A percentile compares a stretch with the other conserved stretches of the same genome.
These are phyloP conservation scores for Thermoascus crustaceus DNA, from an alignment of 2,329 filamentous ascomycete species.

Conservation along the genomic window DNA sequence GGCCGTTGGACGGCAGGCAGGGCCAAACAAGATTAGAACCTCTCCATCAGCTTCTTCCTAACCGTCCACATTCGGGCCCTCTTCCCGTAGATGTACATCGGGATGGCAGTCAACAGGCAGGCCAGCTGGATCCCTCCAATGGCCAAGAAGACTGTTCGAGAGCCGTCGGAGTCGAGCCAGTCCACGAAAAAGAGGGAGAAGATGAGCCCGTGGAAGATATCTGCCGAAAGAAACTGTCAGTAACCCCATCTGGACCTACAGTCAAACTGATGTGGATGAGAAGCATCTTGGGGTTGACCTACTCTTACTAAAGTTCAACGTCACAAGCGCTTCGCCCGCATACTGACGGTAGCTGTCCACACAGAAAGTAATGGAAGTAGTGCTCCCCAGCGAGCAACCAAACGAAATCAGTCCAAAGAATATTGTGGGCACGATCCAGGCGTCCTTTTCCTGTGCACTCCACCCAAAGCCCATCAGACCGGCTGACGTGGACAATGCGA, in stretches of 20 bases:
- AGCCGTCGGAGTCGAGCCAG: slow-evolving; percentile 70
- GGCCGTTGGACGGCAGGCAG: too few species aligned
- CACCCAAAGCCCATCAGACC: slow-evolving; percentile 97
- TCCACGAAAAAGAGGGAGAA: slow-evolving; percentile 81
- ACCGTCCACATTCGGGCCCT: slow-evolving; percentile 90
- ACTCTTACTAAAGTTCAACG: slow-evolving; percentile 88
- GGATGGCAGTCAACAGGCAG: slow-evolving; percentile 65
- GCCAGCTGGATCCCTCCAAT: slow-evolving; percentile 79
- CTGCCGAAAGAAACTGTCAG: slow-evolving; percentile 21
- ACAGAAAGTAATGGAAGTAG: slow-evolving; percentile 86
- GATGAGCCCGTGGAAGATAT: slow-evolving; percentile 80
- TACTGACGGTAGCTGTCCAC: slow-evolving; percentile 92
- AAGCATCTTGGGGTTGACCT: slow-evolving; percentile 25
- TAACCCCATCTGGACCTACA: too few species aligned
- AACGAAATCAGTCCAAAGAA: slow-evolving; percentile 93
- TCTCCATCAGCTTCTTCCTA: slow-evolving; percentile 77
- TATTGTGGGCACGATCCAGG: slow-evolving; percentile 84
- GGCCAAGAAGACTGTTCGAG: slow-evolving; percentile 70
- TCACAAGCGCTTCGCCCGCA: slow-evolving; percentile 87
- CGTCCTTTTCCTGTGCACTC: slow-evolving; percentile 65
- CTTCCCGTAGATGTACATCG: slow-evolving; percentile 94
- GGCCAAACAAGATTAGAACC: slow-evolving; percentile 40
- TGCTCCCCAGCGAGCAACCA: slow-evolving; percentile 81
- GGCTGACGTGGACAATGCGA: slow-evolving; percentile 67
- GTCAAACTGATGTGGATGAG: too few species aligned